These are phyloP conservation scores for Globisporangium acanthophoron DNA, from an alignment of 352 stramenopile species.

Conservation along the genomic window DNA sequence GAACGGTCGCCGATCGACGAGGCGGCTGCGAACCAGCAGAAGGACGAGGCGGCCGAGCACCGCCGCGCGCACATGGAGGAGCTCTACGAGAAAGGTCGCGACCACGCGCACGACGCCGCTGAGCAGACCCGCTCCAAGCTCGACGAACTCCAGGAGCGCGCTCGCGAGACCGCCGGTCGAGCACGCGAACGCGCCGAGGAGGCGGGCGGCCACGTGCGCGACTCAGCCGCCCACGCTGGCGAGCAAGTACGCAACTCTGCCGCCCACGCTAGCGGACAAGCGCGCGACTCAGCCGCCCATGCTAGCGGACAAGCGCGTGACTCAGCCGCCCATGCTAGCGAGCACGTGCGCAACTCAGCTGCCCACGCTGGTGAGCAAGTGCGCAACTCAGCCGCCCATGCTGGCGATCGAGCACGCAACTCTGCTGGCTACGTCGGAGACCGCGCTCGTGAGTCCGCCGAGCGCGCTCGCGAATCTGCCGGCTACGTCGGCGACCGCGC, in stretches of 20 bases:
- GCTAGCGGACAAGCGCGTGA: background rate
- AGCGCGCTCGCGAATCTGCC: slow-evolving; percentile 13
- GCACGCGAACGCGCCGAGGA: slow-evolving; percentile 1
- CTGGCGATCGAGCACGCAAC: background rate
- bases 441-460: background rate
- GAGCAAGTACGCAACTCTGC: background rate
- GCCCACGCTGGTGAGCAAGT: background rate
- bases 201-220: background rate
- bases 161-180: background rate
- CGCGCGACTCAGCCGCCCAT: background rate
- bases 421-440: background rate
- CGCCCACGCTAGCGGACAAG: background rate
- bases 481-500: slow-evolving; percentile 18
- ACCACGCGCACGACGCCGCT: background rate
- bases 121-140: slow-evolving; percentile 17
- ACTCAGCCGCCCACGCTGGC: background rate
- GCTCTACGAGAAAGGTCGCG: slow-evolving; percentile 5
- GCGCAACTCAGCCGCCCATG: background rate
- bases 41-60: slow-evolving; percentile 8
- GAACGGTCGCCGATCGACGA: slow-evolving; percentile 1
- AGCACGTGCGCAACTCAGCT: background rate
- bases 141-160: slow-evolving; percentile 25
- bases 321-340: background rate
- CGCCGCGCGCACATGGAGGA: slow-evolving; percentile 7
- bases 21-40: slow-evolving; percentile 1